Conservation (phyloP, 441 rosid species). For the Mallotus repandus region DNA sequence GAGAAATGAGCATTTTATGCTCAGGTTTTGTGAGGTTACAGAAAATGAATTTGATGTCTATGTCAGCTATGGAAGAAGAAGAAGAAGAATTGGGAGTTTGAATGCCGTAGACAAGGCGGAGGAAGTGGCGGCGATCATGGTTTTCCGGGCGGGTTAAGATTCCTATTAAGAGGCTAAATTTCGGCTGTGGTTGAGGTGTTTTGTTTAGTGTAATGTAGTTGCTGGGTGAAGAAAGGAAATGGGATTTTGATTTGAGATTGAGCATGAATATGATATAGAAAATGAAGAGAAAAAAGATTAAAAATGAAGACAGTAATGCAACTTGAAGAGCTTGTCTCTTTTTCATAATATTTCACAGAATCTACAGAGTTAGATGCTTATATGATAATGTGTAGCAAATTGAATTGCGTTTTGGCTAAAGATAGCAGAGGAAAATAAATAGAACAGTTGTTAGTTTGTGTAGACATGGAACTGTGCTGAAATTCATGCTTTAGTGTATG, state of each 20-base stretch:
- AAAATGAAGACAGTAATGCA: constrained; percentile 15
- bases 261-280: constrained; percentile 11
- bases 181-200: background rate
- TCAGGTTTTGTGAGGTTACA: constrained; percentile 36
- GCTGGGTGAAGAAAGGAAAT: constrained; percentile 9
- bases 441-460: no score
- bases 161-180: constrained; percentile 41
- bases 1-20: constrained; percentile 28
- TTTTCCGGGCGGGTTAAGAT: constrained; percentile 33
- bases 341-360: background rate
- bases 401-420: no score
- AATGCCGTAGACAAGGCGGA: constrained; percentile 37
- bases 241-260: constrained; percentile 16
- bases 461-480: no score
- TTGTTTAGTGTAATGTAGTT: background rate
- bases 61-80: constrained; percentile 17
- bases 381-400: no score
- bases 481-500: no score
- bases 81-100: constrained; percentile 20
- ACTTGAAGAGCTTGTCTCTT: constrained; percentile 14
- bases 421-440: no score
- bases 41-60: constrained; percentile 38
- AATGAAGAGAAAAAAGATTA: constrained; percentile 18
- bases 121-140: constrained; percentile 40
- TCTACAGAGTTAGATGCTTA: background rate